Percentiles rank a stretch among this genome's conserved stretches.
phyloP scores from a whole-genome alignment of 768 basidiomycete species.

The Rhodocollybia butyracea region DNA sequence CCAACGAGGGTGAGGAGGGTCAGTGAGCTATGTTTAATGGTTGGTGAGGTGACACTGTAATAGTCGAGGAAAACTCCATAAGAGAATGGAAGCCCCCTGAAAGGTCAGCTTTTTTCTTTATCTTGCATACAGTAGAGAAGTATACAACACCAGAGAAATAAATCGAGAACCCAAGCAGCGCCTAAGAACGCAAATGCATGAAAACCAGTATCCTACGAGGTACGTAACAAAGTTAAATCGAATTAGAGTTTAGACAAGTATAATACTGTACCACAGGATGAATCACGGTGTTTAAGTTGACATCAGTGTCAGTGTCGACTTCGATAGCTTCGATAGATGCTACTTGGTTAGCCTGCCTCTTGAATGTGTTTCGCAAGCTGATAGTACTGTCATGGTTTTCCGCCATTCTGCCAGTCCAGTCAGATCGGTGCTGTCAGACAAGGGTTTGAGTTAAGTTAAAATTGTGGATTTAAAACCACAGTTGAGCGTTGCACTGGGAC shows the following conservation, averaged over 20 bases:
- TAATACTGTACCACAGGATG: not conserved
- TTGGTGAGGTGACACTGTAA: slow-evolving; percentile 18
- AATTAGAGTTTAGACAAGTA: too few species aligned
- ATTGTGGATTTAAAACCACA: too few species aligned
- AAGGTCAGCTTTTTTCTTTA: not conserved
- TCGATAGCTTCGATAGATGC: too few species aligned
- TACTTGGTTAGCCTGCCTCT: too few species aligned
- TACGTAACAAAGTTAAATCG: too few species aligned
- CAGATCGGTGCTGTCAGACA: not conserved
- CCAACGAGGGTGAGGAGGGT: slow-evolving; percentile 22
- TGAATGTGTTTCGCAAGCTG: too few species aligned
- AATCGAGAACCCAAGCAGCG: slow-evolving; percentile 23
- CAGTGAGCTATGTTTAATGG: slow-evolving; percentile 12
- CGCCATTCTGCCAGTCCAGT: not conserved
- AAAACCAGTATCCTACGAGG: slow-evolving; percentile 9
- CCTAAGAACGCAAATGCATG: slow-evolving; percentile 15
- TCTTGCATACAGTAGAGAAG: not conserved
- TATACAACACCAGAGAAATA: slow-evolving; percentile 20
- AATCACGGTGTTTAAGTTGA: not conserved
- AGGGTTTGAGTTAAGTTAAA: too few species aligned
- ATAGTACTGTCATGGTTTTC: not conserved
- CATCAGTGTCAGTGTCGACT: too few species aligned
- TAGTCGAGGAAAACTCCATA: slow-evolving; percentile 25
- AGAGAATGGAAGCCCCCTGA: slow-evolving; percentile 23
- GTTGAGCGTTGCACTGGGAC: too few species aligned